Evolutionary conservation across 2,329 filamentous ascomycete genomes (phyloP).

Genomic region (Aspergillus arachidicola): DNA sequence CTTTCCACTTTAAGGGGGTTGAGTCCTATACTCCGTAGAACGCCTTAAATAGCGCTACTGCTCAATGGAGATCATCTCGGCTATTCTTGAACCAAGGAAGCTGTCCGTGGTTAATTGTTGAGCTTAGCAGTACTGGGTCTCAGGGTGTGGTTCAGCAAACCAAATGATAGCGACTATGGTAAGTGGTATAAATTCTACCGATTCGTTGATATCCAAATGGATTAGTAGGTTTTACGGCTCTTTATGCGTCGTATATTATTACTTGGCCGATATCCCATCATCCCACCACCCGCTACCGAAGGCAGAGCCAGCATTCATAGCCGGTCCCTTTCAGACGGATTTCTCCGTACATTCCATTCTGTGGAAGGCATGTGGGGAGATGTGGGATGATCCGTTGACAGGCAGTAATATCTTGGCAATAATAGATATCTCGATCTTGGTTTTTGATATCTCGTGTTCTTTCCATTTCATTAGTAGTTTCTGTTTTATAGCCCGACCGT

Average conservation of each 20-base stretch:
- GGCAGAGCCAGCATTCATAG: not conserved
- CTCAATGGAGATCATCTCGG: not conserved
- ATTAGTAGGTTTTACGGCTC: not conserved
- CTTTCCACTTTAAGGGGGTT: not conserved
- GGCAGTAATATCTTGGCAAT: not conserved
- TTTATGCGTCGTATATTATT: not conserved
- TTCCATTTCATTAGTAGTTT: not conserved
- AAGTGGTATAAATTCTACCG: not conserved
- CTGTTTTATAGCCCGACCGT: not conserved
- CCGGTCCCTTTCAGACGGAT: not conserved
- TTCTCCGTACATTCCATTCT: not conserved
- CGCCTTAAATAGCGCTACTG: not conserved
- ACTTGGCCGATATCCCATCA: not conserved
- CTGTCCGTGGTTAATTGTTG: not conserved
- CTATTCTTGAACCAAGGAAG: not conserved
- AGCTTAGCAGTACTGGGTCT: not conserved
- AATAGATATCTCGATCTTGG: not conserved
- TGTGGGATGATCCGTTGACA: constrained; percentile 2
- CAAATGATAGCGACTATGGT: not conserved
- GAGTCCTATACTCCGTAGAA: not conserved
- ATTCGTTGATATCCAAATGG: not conserved
- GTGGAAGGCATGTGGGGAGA: not conserved
- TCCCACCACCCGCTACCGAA: not conserved
- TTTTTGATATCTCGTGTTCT: not conserved
- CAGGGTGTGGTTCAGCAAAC: not conserved